Conservation (phyloP, 1,284 basidiomycete species). For the Heterobasidion parviporum region DNA sequence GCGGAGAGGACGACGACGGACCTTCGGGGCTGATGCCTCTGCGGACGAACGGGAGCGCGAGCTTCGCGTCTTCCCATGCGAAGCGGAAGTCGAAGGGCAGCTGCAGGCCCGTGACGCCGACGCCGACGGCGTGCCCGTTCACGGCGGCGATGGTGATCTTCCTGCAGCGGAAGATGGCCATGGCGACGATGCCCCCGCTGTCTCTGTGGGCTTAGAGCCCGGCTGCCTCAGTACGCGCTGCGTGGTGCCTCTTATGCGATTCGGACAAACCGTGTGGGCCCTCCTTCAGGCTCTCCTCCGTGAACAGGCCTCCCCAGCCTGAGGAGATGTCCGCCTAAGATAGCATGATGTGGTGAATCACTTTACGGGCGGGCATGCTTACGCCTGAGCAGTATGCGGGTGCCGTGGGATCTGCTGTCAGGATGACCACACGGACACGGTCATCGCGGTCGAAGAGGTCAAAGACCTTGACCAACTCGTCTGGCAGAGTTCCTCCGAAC, state of each 20-base stretch:
- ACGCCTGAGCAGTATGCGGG: slow-evolving; percentile 50
- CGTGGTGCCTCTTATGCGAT: no score
- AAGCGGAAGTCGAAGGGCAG: slow-evolving; percentile 52
- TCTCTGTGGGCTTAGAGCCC: slow-evolving; percentile 36
- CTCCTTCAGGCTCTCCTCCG: slow-evolving; percentile 29
- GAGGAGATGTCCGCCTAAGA: slow-evolving; percentile 37
- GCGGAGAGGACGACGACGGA: slow-evolving; percentile 10
- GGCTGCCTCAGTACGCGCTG: no score
- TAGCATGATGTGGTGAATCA: background rate
- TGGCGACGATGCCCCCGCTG: slow-evolving; percentile 34
- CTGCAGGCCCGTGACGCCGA: slow-evolving; percentile 45
- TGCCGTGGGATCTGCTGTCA: slow-evolving; percentile 42
- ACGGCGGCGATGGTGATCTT: slow-evolving; percentile 51
- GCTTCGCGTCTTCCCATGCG: slow-evolving; percentile 43
- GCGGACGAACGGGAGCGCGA: slow-evolving; percentile 46
- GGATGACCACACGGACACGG: slow-evolving; percentile 38
- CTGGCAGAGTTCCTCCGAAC: slow-evolving; percentile 23
- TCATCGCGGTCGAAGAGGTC: slow-evolving; percentile 43
- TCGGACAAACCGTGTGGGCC: slow-evolving; percentile 23
- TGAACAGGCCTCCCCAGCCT: slow-evolving; percentile 14
- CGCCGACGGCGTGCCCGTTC: slow-evolving; percentile 51
- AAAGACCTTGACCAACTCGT: slow-evolving; percentile 35
- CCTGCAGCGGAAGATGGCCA: slow-evolving; percentile 43
- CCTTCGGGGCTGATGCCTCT: slow-evolving; percentile 48
- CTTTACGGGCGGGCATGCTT: slow-evolving; percentile 8